phyloP scores from a whole-genome alignment of 176 grass and related monocot species.

The sorghum (Sorghum bicolor) region Sorghum_bicolor_NCBIv3 NC_012872.2:15344001-15344500 shows the following conservation, averaged over 20 bases:
- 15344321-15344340: slow-evolving; percentile 26
- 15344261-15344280: slow-evolving; percentile 55
- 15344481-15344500: slow-evolving; percentile 94
- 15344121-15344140: slow-evolving; percentile 90
- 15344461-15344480: slow-evolving; percentile 92
- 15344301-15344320: slow-evolving; percentile 1
- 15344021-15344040: not conserved
- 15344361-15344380: slow-evolving; percentile 79
- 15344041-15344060: not conserved
- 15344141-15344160: slow-evolving; percentile 30
- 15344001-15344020: slow-evolving; percentile 1
- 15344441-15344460: slow-evolving; percentile 79
- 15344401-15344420: slow-evolving; percentile 72
- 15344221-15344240: slow-evolving; percentile 92
- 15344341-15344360: slow-evolving; percentile 69
- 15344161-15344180: slow-evolving; percentile 67
- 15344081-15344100: slow-evolving; percentile 51
- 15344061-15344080: slow-evolving; percentile 16
- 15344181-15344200: slow-evolving; percentile 87
- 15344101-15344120: slow-evolving; percentile 95
- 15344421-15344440: slow-evolving; percentile 57
- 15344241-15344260: slow-evolving; percentile 73
- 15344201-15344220: slow-evolving; percentile 94
- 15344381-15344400: slow-evolving; percentile 73
- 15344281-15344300: not conserved